Evolutionary conservation across 192 early-diverging fungal genomes (phyloP).

Genomic region (Chytriomyces sp.): DNA sequence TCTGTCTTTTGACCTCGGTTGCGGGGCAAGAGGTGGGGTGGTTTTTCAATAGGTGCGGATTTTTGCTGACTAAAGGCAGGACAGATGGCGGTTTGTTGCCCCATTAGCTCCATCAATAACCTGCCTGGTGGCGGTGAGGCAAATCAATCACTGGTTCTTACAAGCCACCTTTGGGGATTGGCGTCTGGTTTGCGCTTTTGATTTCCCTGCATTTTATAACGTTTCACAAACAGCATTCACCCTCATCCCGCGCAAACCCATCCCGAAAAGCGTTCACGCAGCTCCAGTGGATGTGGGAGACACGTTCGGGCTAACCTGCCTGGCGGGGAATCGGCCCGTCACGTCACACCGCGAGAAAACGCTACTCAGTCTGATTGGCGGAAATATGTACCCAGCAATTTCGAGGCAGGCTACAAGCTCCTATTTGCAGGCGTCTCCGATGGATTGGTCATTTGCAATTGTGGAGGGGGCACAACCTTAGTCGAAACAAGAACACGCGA

Average conservation of each 20-base stretch:
- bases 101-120: background rate
- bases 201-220: background rate
- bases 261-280: background rate
- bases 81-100: background rate
- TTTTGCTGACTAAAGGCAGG: background rate
- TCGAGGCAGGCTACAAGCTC: background rate
- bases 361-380: background rate
- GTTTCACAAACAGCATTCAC: background rate
- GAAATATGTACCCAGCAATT: background rate
- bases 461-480: constrained; percentile 1
- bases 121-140: constrained; percentile 21
- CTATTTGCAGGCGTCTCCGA: constrained; percentile 1
- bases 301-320: constrained; percentile 1
- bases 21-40: background rate
- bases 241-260: background rate
- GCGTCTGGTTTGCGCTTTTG: background rate
- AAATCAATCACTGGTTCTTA: constrained; percentile 9
- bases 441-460: background rate
- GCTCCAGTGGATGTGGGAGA: background rate
- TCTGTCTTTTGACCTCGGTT: background rate
- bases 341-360: background rate
- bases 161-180: constrained; percentile 5
- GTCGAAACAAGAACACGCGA: background rate
- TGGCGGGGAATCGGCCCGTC: background rate
- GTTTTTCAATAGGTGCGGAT: background rate